Percentiles rank a stretch among this genome's conserved stretches.
These are phyloP conservation scores for Tritrichomonas musculus DNA, from an alignment of 208 protist genomes.

Conservation along the genomic window DNA sequence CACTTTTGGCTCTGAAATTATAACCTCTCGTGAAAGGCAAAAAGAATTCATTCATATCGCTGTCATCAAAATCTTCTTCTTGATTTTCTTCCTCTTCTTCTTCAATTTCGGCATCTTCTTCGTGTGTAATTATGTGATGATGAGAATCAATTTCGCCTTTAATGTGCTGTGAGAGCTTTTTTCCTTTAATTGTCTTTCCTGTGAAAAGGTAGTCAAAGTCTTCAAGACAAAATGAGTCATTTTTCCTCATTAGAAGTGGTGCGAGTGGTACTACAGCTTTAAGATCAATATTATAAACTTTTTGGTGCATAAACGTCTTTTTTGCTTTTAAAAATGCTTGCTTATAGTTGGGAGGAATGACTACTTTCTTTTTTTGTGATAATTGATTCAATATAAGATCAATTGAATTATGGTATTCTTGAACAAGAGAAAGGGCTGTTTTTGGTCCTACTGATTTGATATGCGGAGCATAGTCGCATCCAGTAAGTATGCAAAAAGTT, in stretches of 20 bases:
- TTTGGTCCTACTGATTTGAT: background rate
- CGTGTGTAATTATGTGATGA: too few relatives aligned
- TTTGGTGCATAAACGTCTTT: slow-evolving; percentile 27
- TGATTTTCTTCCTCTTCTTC: too few relatives aligned
- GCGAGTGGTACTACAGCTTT: background rate
- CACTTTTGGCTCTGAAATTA: too few relatives aligned
- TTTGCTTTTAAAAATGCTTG: background rate
- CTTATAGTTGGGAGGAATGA: background rate
- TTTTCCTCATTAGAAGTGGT: too few relatives aligned
- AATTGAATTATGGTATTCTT: background rate
- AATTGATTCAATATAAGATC: background rate
- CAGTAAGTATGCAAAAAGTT: background rate
- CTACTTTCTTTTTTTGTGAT: too few relatives aligned
- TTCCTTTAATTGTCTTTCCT: background rate
- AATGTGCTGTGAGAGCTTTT: background rate
- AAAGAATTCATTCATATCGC: too few relatives aligned
- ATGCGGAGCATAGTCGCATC: background rate
- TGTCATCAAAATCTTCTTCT: too few relatives aligned
- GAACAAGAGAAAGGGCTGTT: background rate
- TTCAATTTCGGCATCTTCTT: too few relatives aligned
- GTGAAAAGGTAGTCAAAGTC: background rate
- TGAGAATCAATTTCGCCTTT: background rate
- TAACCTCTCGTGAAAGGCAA: too few relatives aligned
- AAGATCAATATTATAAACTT: background rate
- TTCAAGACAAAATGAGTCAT: too few relatives aligned